Evolutionary conservation across 202 grass and related monocot species (phyloP).

Genomic region (Carex arenaria): DNA sequence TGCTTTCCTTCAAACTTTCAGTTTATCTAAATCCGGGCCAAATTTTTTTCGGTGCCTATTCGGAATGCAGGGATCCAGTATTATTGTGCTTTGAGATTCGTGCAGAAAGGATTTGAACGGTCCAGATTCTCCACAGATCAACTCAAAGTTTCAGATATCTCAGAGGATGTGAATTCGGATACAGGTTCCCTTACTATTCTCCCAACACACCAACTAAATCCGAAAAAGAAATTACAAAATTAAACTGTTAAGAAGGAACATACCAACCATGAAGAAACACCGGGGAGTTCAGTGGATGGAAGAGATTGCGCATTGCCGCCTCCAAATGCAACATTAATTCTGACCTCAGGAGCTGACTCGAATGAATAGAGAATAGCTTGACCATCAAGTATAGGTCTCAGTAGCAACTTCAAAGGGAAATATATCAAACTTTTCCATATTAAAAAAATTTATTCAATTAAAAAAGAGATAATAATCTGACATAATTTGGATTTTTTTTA

Average conservation of each 20-base stretch:
- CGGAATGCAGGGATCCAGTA: too few relatives aligned
- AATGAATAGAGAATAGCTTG: slow-evolving; percentile 98
- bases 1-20: not conserved
- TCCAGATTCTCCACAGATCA: too few relatives aligned
- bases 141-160: too few relatives aligned
- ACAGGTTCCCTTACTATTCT: not conserved
- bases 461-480: not conserved
- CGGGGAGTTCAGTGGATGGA: slow-evolving; percentile 88
- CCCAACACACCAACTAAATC: not conserved
- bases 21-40: too few relatives aligned
- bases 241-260: slow-evolving; percentile 24
- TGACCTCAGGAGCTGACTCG: slow-evolving; percentile 82
- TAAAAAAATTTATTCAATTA: slow-evolving; percentile 19
- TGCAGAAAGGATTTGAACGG: too few relatives aligned
- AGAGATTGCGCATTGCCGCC: slow-evolving; percentile 70
- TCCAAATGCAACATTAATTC: slow-evolving; percentile 95
- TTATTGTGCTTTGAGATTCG: too few relatives aligned
- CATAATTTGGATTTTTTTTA: not conserved
- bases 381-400: slow-evolving; percentile 95
- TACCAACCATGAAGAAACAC: slow-evolving; percentile 95
- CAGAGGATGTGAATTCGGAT: too few relatives aligned
- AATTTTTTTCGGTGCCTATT: too few relatives aligned
- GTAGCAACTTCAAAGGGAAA: slow-evolving; percentile 55
- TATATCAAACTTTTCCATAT: slow-evolving; percentile 18
- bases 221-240: not conserved